Conservation (phyloP, 1,284 basidiomycete genomes). For the Malassezia restricta region DNA sequence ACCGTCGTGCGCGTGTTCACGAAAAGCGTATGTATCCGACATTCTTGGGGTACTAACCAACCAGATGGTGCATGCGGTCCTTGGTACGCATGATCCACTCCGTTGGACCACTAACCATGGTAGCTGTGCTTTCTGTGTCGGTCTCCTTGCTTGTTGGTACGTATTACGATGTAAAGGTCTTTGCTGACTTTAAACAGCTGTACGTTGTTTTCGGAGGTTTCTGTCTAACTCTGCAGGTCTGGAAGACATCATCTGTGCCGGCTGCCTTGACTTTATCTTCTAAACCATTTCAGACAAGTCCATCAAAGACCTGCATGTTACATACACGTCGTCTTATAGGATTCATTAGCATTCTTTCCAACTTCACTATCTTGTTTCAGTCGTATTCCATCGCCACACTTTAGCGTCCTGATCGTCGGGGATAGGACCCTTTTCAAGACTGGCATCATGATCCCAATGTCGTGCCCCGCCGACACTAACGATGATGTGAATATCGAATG, state of each 20-base stretch:
- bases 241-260: constrained; percentile 17
- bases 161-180: neutral
- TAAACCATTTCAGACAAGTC: neutral
- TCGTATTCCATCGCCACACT: neutral
- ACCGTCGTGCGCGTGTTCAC: constrained; percentile 12
- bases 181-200: constrained; percentile 3
- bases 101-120: neutral
- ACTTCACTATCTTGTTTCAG: too few relatives aligned
- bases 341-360: too few relatives aligned
- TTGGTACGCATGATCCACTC: constrained; percentile 8
- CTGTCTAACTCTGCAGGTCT: constrained; percentile 10
- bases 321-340: too few relatives aligned
- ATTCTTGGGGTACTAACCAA: neutral
- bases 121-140: constrained; percentile 14
- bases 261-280: constrained; percentile 16
- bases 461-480: constrained; percentile 8
- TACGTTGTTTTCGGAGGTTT: neutral
- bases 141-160: constrained; percentile 16
- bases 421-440: neutral
- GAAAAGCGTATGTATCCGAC: constrained; percentile 13
- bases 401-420: neutral
- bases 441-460: neutral
- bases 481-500: neutral
- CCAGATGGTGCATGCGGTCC: constrained; percentile 15
- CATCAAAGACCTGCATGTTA: too few relatives aligned